Evolutionary conservation across 2,329 filamentous ascomycete genomes (phyloP).

Genomic region (Monosporascus ibericus): DNA sequence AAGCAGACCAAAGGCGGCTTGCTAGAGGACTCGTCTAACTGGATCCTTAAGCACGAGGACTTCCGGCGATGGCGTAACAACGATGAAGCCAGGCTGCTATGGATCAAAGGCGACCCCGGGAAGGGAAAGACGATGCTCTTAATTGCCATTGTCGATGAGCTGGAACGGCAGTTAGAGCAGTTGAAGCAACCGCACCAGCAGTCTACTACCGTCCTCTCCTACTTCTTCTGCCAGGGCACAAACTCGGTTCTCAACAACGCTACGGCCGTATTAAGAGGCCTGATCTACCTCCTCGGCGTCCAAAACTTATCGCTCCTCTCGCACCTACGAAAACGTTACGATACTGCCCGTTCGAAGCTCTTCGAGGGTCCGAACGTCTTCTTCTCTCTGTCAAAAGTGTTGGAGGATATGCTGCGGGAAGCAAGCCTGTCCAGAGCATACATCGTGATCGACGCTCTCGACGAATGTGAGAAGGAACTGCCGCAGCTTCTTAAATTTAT

Average conservation of each 20-base stretch:
- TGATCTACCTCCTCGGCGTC: rapidly evolving
- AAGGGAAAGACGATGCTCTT: slow-evolving; percentile 33
- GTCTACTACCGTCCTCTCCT: slow-evolving; percentile 9
- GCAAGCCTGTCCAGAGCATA: slow-evolving; percentile 16
- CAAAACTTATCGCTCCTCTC: rapidly evolving
- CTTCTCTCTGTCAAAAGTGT: slow-evolving; percentile 26
- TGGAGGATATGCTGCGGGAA: slow-evolving; percentile 33
- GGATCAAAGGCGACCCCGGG: slow-evolving; percentile 12
- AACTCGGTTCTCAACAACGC: too few species aligned
- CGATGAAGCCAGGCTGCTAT: background rate
- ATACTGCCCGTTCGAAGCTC: too few species aligned
- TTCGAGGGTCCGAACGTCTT: too few species aligned
- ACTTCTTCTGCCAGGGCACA: slow-evolving; percentile 32
- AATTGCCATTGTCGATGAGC: slow-evolving; percentile 20
- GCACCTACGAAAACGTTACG: too few species aligned
- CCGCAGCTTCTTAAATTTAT: slow-evolving; percentile 2
- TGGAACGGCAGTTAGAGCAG: slow-evolving; percentile 11
- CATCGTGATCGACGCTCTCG: slow-evolving; percentile 2
- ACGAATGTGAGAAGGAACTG: background rate
- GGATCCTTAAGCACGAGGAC: too few species aligned
- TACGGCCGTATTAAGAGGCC: too few species aligned
- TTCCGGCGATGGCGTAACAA: too few species aligned
- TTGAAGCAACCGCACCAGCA: background rate
- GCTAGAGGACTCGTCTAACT: too few species aligned
- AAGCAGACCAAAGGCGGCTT: too few species aligned